These are phyloP conservation scores for Cubamyces sp. DNA, from an alignment of 768 basidiomycete species.

Conservation along the genomic window DNA sequence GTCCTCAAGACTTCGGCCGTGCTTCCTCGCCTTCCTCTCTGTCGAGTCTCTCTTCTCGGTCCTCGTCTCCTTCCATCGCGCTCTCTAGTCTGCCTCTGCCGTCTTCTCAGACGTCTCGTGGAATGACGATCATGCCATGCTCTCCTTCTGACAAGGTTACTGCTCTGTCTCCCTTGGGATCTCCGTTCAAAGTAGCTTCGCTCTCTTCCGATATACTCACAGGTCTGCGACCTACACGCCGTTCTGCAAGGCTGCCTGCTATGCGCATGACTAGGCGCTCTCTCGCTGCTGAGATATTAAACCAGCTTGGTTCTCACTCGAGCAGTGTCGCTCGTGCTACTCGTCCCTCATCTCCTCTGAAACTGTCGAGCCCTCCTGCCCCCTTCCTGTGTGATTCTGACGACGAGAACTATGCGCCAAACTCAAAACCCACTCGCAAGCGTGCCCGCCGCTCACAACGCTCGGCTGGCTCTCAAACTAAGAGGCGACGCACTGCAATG, in stretches of 20 bases:
- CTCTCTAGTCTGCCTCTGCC: constrained; percentile 6
- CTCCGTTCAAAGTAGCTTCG: constrained; percentile 1
- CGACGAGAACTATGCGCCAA: constrained; percentile 18
- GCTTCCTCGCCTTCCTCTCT: constrained; percentile 21
- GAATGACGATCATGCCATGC: background rate
- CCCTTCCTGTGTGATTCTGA: constrained; percentile 6
- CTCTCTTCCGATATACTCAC: background rate
- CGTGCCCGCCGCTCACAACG: background rate
- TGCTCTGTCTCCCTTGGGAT: constrained; percentile 3
- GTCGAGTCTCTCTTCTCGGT: constrained; percentile 26
- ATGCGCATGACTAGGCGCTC: background rate
- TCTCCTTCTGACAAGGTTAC: constrained; percentile 1
- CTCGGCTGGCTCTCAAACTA: background rate
- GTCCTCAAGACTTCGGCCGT: background rate
- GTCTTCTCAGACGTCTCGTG: constrained; percentile 21
- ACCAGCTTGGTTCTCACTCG: background rate
- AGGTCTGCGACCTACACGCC: background rate
- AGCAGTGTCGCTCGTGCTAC: background rate
- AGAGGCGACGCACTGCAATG: constrained; percentile 1
- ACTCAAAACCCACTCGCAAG: constrained; percentile 4
- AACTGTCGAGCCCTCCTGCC: constrained; percentile 10
- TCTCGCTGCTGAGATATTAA: constrained; percentile 12
- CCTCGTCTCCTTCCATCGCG: constrained; percentile 18
- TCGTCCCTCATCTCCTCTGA: background rate
- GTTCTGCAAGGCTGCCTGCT: background rate